Conservation (phyloP, 2,329 filamentous ascomycete species). For the Blastomyces percursus region DNA sequence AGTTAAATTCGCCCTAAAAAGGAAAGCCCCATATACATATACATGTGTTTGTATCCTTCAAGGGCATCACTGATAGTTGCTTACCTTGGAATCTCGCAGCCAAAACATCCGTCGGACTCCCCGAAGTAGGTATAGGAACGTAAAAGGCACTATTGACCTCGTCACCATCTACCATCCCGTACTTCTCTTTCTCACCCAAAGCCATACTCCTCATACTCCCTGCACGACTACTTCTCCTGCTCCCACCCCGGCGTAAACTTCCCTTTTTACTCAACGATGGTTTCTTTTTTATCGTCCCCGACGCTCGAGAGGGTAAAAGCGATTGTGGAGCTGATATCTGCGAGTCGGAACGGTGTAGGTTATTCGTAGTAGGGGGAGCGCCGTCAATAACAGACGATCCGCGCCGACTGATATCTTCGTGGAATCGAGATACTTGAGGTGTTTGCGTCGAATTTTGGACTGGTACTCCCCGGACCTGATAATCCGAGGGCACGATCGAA, state of each 20-base stretch:
- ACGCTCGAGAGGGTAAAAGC: slow-evolving; percentile 36
- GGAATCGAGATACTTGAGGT: slow-evolving; percentile 29
- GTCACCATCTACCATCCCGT: slow-evolving; percentile 40
- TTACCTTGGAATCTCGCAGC: slow-evolving; percentile 80
- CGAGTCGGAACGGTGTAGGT: slow-evolving; percentile 23
- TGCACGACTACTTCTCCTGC: slow-evolving; percentile 68
- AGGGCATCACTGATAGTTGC: slow-evolving; percentile 19
- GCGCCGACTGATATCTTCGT: slow-evolving; percentile 31
- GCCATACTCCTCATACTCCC: slow-evolving; percentile 76
- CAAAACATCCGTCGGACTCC: slow-evolving; percentile 77
- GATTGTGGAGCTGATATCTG: slow-evolving; percentile 34
- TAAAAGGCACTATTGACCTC: slow-evolving; percentile 72
- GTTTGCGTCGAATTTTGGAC: slow-evolving; percentile 22
- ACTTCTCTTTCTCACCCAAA: slow-evolving; percentile 52
- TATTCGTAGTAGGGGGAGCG: not conserved
- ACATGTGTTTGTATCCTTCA: too few species aligned
- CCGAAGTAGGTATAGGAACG: slow-evolving; percentile 77
- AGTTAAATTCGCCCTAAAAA: not conserved
- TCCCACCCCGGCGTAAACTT: slow-evolving; percentile 69
- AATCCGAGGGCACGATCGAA: slow-evolving; percentile 23
- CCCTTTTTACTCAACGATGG: slow-evolving; percentile 60
- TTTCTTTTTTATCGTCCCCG: slow-evolving; percentile 81
- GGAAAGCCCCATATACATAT: not conserved
- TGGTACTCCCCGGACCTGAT: slow-evolving; percentile 27
- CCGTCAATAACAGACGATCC: slow-evolving; percentile 26